These are phyloP conservation scores for Elsinoe ampelina DNA, from an alignment of 2,329 filamentous ascomycete species.

Conservation along the genomic window DNA sequence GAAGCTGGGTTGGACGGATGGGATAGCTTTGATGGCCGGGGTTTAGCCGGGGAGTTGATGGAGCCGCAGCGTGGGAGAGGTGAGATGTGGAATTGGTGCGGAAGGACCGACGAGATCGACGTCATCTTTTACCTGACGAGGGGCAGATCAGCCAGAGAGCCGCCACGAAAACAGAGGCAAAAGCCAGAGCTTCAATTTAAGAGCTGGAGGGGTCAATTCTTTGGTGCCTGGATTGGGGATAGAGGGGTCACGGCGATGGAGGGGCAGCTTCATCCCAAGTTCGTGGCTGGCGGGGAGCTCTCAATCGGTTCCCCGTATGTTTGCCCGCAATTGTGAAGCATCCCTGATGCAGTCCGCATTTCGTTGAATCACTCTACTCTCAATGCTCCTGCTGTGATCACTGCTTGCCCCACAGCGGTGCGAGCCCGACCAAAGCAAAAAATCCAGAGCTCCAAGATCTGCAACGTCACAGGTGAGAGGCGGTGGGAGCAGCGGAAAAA, in stretches of 20 bases:
- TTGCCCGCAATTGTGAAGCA: background rate
- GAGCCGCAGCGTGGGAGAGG: background rate
- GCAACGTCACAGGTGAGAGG: slow-evolving; percentile 10
- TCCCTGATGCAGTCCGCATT: background rate
- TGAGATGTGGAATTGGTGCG: background rate
- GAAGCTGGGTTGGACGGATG: background rate
- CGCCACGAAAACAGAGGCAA: background rate
- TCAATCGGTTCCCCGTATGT: background rate
- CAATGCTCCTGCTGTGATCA: slow-evolving; percentile 2
- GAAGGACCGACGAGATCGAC: slow-evolving; percentile 4
- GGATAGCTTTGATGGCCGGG: background rate
- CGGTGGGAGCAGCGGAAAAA: background rate
- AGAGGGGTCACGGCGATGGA: slow-evolving; percentile 6
- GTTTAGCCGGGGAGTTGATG: background rate
- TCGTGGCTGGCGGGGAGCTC: no score
- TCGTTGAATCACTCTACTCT: slow-evolving; percentile 11
- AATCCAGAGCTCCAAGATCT: slow-evolving; percentile 1
- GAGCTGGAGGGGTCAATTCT: background rate
- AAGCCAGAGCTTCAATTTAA: slow-evolving; percentile 4
- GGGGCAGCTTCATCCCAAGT: background rate
- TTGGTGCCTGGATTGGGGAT: slow-evolving; percentile 12
- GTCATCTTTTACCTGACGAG: slow-evolving; percentile 4
- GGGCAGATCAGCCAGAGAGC: slow-evolving; percentile 8
- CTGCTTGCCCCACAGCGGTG: slow-evolving; percentile 8
- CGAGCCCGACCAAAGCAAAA: slow-evolving; percentile 8